Conservation (phyloP, 805 yeast species). For the Candida manassasensis region DNA sequence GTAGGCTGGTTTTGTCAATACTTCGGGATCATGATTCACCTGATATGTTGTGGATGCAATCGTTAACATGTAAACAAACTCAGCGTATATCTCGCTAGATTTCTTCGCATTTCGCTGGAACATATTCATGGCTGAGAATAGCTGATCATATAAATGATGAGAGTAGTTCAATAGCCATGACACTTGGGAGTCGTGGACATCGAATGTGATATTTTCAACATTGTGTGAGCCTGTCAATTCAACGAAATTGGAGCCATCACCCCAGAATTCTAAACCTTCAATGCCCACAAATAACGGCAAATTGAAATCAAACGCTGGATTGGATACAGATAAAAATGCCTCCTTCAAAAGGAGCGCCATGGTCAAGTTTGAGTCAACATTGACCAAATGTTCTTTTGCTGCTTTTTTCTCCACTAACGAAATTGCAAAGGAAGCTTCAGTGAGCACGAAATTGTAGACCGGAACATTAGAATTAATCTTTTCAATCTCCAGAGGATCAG, state of each 20-base stretch:
- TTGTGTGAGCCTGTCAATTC: slow-evolving; percentile 1
- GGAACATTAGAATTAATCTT: slow-evolving; percentile 26
- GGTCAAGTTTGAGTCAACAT: slow-evolving; percentile 11
- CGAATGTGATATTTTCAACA: slow-evolving; percentile 16
- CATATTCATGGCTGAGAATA: slow-evolving; percentile 13
- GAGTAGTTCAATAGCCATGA: slow-evolving; percentile 20
- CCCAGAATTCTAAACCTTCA: slow-evolving; percentile 36
- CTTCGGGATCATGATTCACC: slow-evolving; percentile 81
- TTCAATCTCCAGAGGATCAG: slow-evolving; percentile 16
- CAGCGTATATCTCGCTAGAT: slow-evolving; percentile 18
- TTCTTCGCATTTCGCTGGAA: slow-evolving; percentile 14
- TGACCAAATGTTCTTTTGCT: slow-evolving; percentile 1
- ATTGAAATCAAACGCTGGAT: slow-evolving; percentile 16
- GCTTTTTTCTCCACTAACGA: slow-evolving; percentile 3
- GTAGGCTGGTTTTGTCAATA: slow-evolving; percentile 83
- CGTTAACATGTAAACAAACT: slow-evolving; percentile 39
- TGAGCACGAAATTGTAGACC: slow-evolving; percentile 21
- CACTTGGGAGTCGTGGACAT: slow-evolving; percentile 16
- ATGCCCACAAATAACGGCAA: slow-evolving; percentile 14
- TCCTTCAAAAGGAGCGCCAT: slow-evolving; percentile 32
- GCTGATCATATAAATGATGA: slow-evolving; percentile 8
- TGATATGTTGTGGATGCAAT: slow-evolving; percentile 35
- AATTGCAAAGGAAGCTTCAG: slow-evolving; percentile 27
- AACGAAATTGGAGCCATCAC: slow-evolving; percentile 16
- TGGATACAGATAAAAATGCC: slow-evolving; percentile 16